Base-by-base conservation (phyloP, 495 filamentous ascomycete species). In the Penicillium lividum region DNA sequence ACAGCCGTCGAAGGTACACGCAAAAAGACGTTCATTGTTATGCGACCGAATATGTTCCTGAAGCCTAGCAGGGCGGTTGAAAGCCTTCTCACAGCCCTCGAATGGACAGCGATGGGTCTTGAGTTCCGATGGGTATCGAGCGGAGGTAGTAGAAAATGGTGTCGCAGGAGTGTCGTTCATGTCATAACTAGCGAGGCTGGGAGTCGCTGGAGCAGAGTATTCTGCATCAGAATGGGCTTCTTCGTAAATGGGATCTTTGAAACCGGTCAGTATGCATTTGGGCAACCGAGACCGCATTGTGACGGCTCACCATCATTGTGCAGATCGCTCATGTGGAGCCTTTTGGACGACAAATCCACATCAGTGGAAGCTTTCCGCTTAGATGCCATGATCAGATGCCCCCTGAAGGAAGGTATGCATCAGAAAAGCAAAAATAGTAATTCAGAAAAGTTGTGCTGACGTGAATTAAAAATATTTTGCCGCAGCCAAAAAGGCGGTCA, bases 11-110 rank as follows among this genome's bases (percentile, higher is more conserved):
- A 86, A 78, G 3, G 81, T 74, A 67, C 94, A 98, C 28, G 76
- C 69, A 68, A 85, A 91, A 6, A 89, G 79, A 8, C 92, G 82
- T 62, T 92, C 89, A 60, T 90, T 89, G 43, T 84, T 91, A 68
- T 97, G 92, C 3, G 87, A 89, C 44, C 89, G 78, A 3, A 91
- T 65, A 65, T 97, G 92, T 45, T 89, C 82, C n/a, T 85, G 78
- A 3, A 97, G 81, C 34, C 89, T 83, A n/a, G 83, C 85, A 3
- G 89, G 91, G 1, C 92, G 86, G 70, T 94, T 93, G 82, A 92
- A 97, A n/a, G 86, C 83, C 72, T 92, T 93, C 27, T 72, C 68
- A 67, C 92, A 97, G 38, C 80, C 84, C 16, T 85, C 79, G 61
- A 82, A 83, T 4, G 84, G 80, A 72, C 92, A 97, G 42, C 69